These are phyloP conservation scores for Fraxinus greggii DNA, from an alignment of 305 asterid species.

Conservation along the genomic window DNA sequence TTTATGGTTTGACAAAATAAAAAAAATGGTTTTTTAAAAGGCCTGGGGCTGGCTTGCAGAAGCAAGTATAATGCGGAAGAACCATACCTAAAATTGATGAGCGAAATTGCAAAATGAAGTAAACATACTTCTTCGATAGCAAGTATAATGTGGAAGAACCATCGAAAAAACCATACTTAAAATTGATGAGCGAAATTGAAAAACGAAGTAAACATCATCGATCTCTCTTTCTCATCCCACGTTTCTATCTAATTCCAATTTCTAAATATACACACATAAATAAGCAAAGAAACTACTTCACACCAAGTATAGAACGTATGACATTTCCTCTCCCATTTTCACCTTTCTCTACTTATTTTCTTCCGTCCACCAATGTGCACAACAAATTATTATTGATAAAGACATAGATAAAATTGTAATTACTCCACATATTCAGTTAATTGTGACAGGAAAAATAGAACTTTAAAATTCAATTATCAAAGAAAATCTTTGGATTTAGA, in stretches of 20 bases:
- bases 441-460: neutral
- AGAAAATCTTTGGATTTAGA: neutral
- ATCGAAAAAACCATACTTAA: neutral
- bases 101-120: neutral
- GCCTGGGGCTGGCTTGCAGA: neutral
- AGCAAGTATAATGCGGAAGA: neutral
- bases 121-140: neutral
- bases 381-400: neutral
- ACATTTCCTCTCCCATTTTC: neutral
- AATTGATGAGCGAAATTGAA: neutral
- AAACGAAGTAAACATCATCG: neutral
- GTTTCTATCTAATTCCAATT: neutral
- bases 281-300: neutral
- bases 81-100: neutral
- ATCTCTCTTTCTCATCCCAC: neutral
- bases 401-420: neutral
- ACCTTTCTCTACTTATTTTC: neutral
- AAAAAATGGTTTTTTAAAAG: neutral
- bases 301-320: neutral
- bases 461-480: neutral
- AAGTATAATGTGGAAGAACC: neutral
- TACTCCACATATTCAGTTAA: conserved; percentile 4
- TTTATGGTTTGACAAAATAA: neutral
- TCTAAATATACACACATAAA: neutral
- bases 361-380: neutral